Conservation (phyloP, 768 basidiomycete species). For the Termitomyces sp. region DNA sequence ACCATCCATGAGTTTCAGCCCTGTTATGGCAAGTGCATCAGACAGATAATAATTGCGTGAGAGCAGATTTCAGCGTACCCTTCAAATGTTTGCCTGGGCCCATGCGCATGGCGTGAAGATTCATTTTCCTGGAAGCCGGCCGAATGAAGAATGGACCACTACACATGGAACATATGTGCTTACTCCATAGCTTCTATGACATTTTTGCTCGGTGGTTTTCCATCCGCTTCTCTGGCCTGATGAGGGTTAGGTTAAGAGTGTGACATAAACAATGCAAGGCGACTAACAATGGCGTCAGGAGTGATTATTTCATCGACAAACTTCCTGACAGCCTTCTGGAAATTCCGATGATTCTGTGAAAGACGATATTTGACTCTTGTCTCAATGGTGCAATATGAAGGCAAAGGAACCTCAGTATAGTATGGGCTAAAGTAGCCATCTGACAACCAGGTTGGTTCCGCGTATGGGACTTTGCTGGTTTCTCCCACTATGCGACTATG, state of each 20-base stretch:
- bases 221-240: constrained; percentile 76
- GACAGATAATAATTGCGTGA: background rate
- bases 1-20: constrained; percentile 73
- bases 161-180: constrained; percentile 31
- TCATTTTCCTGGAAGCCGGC: constrained; percentile 39
- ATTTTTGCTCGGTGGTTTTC: constrained; percentile 76
- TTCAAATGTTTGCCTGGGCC: constrained; percentile 91
- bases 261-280: background rate
- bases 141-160: constrained; percentile 26
- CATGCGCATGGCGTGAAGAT: constrained; percentile 87
- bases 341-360: constrained; percentile 49
- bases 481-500: constrained; percentile 53
- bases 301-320: constrained; percentile 70
- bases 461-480: constrained; percentile 80
- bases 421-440: constrained; percentile 67
- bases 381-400: background rate
- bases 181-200: constrained; percentile 75
- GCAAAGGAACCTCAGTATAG: constrained; percentile 59
- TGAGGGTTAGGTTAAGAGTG: constrained; percentile 27
- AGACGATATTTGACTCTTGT: constrained; percentile 7
- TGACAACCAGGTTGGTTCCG: constrained; percentile 78
- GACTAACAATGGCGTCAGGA: constrained; percentile 43
- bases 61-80: constrained; percentile 15
- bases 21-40: constrained; percentile 20
- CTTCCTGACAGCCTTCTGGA: constrained; percentile 61